phyloP scores from a whole-genome alignment of 1,284 basidiomycete species.

The Earliella scabrosa region DNA sequence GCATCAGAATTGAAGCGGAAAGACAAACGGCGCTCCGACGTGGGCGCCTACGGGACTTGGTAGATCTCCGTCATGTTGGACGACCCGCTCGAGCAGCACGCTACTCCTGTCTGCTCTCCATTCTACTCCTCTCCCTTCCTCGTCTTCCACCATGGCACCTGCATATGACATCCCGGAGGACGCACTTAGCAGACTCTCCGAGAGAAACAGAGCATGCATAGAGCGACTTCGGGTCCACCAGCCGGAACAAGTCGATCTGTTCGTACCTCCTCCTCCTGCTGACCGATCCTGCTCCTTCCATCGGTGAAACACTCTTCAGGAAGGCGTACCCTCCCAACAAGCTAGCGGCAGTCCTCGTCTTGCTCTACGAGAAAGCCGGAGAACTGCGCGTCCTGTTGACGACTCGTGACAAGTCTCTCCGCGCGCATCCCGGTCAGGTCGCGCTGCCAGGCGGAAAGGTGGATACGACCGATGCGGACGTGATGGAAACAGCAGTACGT shows the following conservation, averaged over 20 bases:
- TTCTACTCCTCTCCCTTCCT: background rate
- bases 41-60: constrained; percentile 3
- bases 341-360: constrained; percentile 78
- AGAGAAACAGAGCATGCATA: constrained; percentile 28
- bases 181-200: constrained; percentile 23
- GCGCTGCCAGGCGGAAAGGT: constrained; percentile 85
- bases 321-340: constrained; percentile 49
- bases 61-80: constrained; percentile 11
- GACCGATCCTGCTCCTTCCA: no score
- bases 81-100: background rate
- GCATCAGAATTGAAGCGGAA: constrained; percentile 11
- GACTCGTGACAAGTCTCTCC: constrained; percentile 77
- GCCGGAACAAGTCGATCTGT: constrained; percentile 55
- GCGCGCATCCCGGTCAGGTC: constrained; percentile 80
- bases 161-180: constrained; percentile 13
- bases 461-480: constrained; percentile 67
- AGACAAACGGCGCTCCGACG: background rate
- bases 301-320: constrained; percentile 36
- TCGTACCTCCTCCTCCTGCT: constrained; percentile 38
- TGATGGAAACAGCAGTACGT: constrained; percentile 76
- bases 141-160: constrained; percentile 2
- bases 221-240: constrained; percentile 44
- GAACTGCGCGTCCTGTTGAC: constrained; percentile 80
- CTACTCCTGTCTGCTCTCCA: background rate
- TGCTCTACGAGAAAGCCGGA: constrained; percentile 72